These are phyloP conservation scores for Euphorbia lathyris DNA, from an alignment of 345 rosid species.

Conservation along the genomic window DNA sequence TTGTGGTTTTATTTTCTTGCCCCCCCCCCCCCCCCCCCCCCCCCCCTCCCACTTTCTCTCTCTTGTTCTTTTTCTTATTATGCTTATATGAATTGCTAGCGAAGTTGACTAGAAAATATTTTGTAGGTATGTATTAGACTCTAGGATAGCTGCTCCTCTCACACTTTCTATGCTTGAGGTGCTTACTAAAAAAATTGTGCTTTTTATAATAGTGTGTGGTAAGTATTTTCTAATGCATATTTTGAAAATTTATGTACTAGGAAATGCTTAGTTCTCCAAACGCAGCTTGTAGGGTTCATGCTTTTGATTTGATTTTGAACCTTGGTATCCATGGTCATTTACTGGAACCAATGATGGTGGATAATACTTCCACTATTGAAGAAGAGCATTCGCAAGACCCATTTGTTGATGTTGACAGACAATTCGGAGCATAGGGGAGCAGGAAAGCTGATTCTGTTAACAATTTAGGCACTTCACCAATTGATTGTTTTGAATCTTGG, in stretches of 20 bases:
- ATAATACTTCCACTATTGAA: conserved; percentile 71
- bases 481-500: conserved; percentile 85
- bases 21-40: too few relatives aligned
- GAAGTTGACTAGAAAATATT: conserved; percentile 19
- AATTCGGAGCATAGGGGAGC: conserved; percentile 46
- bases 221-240: conserved; percentile 26
- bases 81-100: not conserved
- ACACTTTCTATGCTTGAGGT: conserved; percentile 97
- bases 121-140: conserved; percentile 89
- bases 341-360: conserved; percentile 72
- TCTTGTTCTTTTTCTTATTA: not conserved
- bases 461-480: conserved; percentile 57
- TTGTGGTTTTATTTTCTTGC: not conserved
- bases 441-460: conserved; percentile 46
- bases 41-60: not conserved
- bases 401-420: conserved; percentile 53
- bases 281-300: conserved; percentile 76
- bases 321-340: conserved; percentile 97
- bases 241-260: conserved; percentile 42
- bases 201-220: conserved; percentile 16
- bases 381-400: conserved; percentile 77
- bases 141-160: conserved; percentile 97
- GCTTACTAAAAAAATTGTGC: conserved; percentile 21
- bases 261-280: conserved; percentile 89
- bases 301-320: conserved; percentile 91